Evolutionary conservation across 257 asterid genomes (phyloP), one percentile per base, ranked within the genome.

Genomic region (Plantago major): DNA sequence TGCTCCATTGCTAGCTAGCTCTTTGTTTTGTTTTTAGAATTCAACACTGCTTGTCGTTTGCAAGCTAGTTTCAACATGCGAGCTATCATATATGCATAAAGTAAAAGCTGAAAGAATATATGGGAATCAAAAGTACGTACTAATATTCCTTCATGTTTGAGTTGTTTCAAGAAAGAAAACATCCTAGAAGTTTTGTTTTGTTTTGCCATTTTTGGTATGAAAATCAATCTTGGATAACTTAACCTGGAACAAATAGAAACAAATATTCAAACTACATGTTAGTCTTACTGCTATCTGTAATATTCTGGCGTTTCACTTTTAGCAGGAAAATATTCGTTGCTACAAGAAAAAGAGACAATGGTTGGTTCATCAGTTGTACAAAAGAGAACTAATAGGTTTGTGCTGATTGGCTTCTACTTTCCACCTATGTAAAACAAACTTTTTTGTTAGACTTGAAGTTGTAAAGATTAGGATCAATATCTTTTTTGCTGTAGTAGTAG

Each of bases 271-370:
- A 51, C 46, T 16, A 12, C 42, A 38, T 55, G 67, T 49, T 33
- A 42, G 11, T n/a, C 42, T 55, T 50, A 55, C 43, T 66, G 42
- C 18, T 59, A 53, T 40, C 50, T 53, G 43, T 42, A 10, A 33
- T 65, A 66, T 65, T 76, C 73, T 42, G 28, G 33, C 19, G 55
- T 67, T 40, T 26, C 51, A 58, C 75, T 79, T 75, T n/a, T 60
- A 13, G 45, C 60, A 55, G 46, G 44, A 37, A 53, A 55, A 58
- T 64, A 62, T 52, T 57, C 17, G 38, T 19, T 66, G 77, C 64
- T 58, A 11, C 37, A 55, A 62, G 42, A 65, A 50, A 62, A 63
- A 71, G 62, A 67, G 59, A 76, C 70, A 53, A 56, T 67, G 74
- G 40, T 5, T 73, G 26, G 26, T 22, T 22, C 26, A 61, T 43